A percentile compares a stretch with the other conserved stretches of the same genome.
phyloP scores from a whole-genome alignment of 1,284 basidiomycete genomes.

The Erythrobasidium hasegawianum region DNA sequence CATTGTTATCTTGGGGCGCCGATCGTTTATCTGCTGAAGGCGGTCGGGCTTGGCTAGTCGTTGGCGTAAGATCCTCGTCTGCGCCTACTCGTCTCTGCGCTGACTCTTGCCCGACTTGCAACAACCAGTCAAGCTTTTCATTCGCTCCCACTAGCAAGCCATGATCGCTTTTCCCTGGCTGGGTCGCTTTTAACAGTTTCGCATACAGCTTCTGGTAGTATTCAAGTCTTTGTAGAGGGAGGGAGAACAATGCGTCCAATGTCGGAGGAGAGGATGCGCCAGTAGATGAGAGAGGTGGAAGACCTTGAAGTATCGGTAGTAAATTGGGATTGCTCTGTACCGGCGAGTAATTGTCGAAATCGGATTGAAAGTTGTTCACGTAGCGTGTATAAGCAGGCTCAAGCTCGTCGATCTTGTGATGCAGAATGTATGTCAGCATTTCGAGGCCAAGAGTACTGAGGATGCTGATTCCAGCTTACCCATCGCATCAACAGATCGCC shows the following conservation, averaged over 20 bases:
- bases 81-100: conserved; percentile 10
- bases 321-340: conserved; percentile 73
- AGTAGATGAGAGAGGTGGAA: conserved; percentile 59
- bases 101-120: conserved; percentile 52
- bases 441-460: conserved; percentile 14
- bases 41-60: background rate
- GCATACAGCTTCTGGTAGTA: conserved; percentile 93
- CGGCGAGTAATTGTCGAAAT: conserved; percentile 78
- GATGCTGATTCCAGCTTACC: conserved; percentile 56
- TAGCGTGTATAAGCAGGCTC: conserved; percentile 82
- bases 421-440: background rate
- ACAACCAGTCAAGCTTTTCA: conserved; percentile 70
- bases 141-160: conserved; percentile 72
- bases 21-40: background rate
- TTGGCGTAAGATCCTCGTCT: background rate
- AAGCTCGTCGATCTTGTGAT: conserved; percentile 87
- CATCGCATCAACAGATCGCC: conserved; percentile 96
- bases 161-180: conserved; percentile 83
- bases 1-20: background rate
- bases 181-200: conserved; percentile 79
- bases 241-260: conserved; percentile 76
- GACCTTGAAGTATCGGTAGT: conserved; percentile 62
- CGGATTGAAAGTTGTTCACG: conserved; percentile 64
- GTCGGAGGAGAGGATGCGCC: conserved; percentile 50
- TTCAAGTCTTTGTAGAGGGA: conserved; percentile 76